Base-by-base conservation (phyloP, 2,329 filamentous ascomycete species). In the Arachnomyces sp. region DNA sequence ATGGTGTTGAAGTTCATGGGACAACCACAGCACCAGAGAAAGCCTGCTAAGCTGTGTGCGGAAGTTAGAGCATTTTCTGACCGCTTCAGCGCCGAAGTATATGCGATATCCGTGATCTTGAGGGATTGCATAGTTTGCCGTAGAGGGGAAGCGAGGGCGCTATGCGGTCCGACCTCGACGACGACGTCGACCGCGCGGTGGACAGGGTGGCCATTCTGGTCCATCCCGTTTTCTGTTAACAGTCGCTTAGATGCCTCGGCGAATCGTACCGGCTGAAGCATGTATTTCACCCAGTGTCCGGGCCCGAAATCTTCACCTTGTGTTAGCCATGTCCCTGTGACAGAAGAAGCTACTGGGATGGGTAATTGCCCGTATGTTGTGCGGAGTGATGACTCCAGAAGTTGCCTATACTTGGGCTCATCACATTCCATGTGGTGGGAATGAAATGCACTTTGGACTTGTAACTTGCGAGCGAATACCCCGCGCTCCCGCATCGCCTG, bases 361-460 rank as follows among this genome's bases (percentile, higher is more conserved):
- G n/a, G n/a, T n/a, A n/a, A n/a, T n/a, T n/a, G n/a, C n/a, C n/a
- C n/a, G n/a, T n/a, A n/a, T n/a, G n/a, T n/a, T n/a, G n/a, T n/a
- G n/a, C n/a, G n/a, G n/a, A n/a, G n/a, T n/a, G n/a, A n/a, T n/a
- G n/a, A n/a, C n/a, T n/a, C n/a, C n/a, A n/a, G n/a, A n/a, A n/a
- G n/a, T n/a, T n/a, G n/a, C n/a, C n/a, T n/a, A n/a, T n/a, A n/a
- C n/a, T n/a, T n/a, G n/a, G n/a, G n/a, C n/a, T n/a, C n/a, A n/a
- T n/a, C n/a, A n/a, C n/a, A n/a, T n/a, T n/a, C 3, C 52, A 60
- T 55, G 28, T 57, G 52, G 2, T 35, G 36, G 1, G 50, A 54
- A 33, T 60, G 57, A 34, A 58, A 60, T 0, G 56, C 55, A 2
- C 42, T 46, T 2, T 53, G 44, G 2, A 57, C 51, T 11, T 46